These are phyloP conservation scores for Herpetospermum pedunculosum DNA, from an alignment of 306 rosid species.

Conservation along the genomic window DNA sequence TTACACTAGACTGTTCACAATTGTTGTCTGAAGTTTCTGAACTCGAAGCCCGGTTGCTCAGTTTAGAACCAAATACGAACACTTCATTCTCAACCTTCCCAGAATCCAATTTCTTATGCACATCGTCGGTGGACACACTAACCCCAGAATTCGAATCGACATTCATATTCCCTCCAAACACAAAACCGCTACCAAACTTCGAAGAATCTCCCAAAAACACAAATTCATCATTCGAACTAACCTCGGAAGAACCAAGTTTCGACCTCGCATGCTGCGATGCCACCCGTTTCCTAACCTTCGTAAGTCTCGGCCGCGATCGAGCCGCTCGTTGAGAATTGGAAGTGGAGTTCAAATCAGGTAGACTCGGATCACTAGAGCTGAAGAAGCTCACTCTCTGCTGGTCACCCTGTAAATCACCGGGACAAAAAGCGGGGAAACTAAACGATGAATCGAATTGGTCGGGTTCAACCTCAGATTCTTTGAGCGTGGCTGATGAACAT, in stretches of 20 bases:
- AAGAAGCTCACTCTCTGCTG: conserved; percentile 21
- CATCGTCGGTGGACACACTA: conserved; percentile 14
- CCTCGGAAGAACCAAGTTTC: conserved; percentile 18
- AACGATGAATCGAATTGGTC: conserved; percentile 16
- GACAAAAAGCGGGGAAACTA: conserved; percentile 10
- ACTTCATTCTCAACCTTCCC: conserved; percentile 9
- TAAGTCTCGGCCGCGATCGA: conserved; percentile 45
- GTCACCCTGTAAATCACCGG: conserved; percentile 12
- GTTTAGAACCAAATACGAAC: conserved; percentile 19
- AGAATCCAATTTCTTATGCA: conserved; percentile 5
- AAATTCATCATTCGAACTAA: conserved; percentile 7
- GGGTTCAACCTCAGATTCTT: conserved; percentile 16
- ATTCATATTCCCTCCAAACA: conserved; percentile 22
- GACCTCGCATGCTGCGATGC: conserved; percentile 42
- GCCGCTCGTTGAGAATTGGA: conserved; percentile 6
- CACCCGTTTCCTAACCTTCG: conserved; percentile 52
- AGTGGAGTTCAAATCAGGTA: conserved; percentile 4
- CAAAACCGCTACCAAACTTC: conserved; percentile 17
- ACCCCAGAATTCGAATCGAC: conserved; percentile 15
- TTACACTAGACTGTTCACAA: not conserved
- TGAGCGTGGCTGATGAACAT: conserved; percentile 11
- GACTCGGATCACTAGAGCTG: conserved; percentile 1
- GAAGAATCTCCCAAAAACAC: not conserved
- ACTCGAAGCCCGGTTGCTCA: conserved; percentile 1
- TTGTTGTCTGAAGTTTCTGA: not conserved